phyloP scores from a whole-genome alignment of 225 moss, liverwort and hornwort genomes.

The Asterella californica region DNA sequence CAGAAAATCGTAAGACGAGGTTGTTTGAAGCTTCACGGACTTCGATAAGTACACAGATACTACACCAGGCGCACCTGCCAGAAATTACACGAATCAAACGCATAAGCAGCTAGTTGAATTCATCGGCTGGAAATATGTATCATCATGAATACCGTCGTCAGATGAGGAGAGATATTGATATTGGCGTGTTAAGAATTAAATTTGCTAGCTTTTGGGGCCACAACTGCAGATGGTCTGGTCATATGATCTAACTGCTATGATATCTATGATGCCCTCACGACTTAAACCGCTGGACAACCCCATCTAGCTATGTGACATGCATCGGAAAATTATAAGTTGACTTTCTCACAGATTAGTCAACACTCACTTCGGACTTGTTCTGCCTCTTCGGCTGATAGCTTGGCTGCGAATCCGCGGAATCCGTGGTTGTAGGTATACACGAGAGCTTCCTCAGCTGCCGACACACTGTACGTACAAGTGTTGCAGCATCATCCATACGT shows the following conservation, averaged over 20 bases:
- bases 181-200: not conserved
- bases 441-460: not conserved
- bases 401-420: conserved; percentile 25
- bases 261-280: no score
- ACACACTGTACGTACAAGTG: not conserved
- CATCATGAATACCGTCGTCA: not conserved
- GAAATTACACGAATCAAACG: not conserved
- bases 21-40: not conserved
- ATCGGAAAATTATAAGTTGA: no score
- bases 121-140: not conserved
- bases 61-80: conserved; percentile 4
- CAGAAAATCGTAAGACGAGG: conserved; percentile 4
- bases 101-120: not conserved
- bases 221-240: not conserved
- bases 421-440: conserved; percentile 16
- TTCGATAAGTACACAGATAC: not conserved
- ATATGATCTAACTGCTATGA: not conserved
- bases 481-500: not conserved
- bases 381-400: conserved; percentile 16
- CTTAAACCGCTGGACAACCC: no score
- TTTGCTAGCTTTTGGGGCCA: no score
- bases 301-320: no score
- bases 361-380: conserved; percentile 15
- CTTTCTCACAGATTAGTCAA: no score
- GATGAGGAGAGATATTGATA: not conserved